phyloP scores from a whole-genome alignment of 805 yeast genomes.

The Teunomyces tritomae region DNA sequence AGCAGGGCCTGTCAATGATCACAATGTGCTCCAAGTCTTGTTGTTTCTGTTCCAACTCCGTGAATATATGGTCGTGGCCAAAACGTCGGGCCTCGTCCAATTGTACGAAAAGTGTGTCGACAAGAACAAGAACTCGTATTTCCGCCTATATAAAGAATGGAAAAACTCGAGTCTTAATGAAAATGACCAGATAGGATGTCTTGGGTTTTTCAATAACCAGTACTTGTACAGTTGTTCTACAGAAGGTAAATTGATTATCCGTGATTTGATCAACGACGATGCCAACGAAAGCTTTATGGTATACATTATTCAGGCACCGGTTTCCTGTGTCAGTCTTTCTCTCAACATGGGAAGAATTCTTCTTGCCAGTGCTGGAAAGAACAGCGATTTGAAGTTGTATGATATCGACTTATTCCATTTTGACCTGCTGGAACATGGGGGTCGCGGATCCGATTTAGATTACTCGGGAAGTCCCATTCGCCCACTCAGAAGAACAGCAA shows the following conservation, averaged over 20 bases:
- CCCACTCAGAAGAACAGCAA: constrained; percentile 4
- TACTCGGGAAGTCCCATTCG: constrained; percentile 1
- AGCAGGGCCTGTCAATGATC: constrained; percentile 10
- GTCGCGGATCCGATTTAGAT: neutral
- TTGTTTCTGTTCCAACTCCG: constrained; percentile 18
- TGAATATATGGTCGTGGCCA: constrained; percentile 21
- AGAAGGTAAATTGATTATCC: constrained; percentile 33
- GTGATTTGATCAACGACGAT: constrained; percentile 37
- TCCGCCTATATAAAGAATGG: constrained; percentile 33
- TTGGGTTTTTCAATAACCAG: constrained; percentile 25
- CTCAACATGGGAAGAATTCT: constrained; percentile 11
- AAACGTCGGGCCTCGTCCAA: constrained; percentile 28
- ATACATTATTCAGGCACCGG: constrained; percentile 23
- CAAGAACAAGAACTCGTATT: constrained; percentile 7
- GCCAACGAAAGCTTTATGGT: constrained; percentile 26
- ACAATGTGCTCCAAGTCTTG: constrained; percentile 21
- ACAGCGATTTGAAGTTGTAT: constrained; percentile 25
- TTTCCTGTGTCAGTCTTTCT: constrained; percentile 19
- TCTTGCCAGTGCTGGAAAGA: constrained; percentile 26
- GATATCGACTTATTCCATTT: constrained; percentile 14
- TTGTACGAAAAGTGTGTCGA: constrained; percentile 19
- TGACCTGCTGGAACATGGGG: neutral
- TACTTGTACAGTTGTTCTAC: constrained; percentile 32
- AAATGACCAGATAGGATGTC: constrained; percentile 22
- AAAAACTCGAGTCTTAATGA: constrained; percentile 22